phyloP scores from a whole-genome alignment of 2,329 filamentous ascomycete genomes.

The Leptographium lundbergii region DNA sequence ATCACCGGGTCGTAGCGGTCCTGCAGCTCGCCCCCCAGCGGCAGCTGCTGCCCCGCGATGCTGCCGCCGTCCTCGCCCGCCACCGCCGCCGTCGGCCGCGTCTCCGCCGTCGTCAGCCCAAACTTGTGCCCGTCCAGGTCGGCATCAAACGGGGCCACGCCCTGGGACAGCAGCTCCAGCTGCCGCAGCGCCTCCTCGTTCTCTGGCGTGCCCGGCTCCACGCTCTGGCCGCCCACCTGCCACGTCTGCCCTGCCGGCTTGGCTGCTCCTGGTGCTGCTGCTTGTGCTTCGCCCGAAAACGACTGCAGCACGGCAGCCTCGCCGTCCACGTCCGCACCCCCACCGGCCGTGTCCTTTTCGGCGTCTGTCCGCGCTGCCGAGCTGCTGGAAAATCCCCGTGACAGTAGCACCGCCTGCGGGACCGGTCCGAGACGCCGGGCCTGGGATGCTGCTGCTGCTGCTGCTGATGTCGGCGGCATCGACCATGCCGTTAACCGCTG shows the following conservation, averaged over 20 bases:
- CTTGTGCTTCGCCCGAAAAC: not conserved
- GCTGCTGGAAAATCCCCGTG: not conserved
- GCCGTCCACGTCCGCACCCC: not conserved
- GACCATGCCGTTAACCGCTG: not conserved
- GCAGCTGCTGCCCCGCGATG: constrained; percentile 24
- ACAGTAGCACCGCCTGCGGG: not conserved
- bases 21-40: constrained; percentile 52
- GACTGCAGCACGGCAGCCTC: not conserved
- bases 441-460: not conserved
- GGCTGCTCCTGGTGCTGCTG: not conserved
- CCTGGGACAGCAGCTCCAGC: constrained; percentile 21
- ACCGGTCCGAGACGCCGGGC: not conserved
- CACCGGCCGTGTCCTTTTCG: not conserved
- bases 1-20: constrained; percentile 77
- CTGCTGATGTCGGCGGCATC: not conserved
- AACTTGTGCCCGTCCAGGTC: constrained; percentile 57
- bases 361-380: not conserved
- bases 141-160: constrained; percentile 19
- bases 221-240: not conserved
- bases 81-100: not conserved
- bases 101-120: constrained; percentile 42
- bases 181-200: constrained; percentile 29
- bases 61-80: not conserved
- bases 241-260: not conserved
- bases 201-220: constrained; percentile 19